Conservation (phyloP, 305 asterid genomes). For the Fraxinus velutina region DNA sequence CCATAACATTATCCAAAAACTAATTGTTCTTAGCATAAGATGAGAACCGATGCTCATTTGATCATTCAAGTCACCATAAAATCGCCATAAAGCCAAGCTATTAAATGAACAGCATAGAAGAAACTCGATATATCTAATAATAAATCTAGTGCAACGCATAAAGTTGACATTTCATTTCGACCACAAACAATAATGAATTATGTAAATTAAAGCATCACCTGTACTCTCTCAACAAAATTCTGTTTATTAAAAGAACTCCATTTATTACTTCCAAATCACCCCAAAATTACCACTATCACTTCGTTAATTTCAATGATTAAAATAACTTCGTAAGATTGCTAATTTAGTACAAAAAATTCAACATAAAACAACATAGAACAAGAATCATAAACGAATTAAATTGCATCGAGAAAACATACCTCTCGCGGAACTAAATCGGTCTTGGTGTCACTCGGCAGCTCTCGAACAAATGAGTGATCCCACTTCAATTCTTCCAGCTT, state of each 20-base stretch:
- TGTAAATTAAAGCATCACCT: not conserved
- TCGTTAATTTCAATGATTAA: not conserved
- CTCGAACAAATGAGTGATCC: conserved; percentile 90
- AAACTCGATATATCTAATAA: not conserved
- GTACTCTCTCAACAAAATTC: not conserved
- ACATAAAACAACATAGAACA: not conserved
- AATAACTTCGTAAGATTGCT: not conserved
- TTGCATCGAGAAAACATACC: conserved; percentile 36
- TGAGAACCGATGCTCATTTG: not conserved
- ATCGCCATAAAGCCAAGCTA: not conserved
- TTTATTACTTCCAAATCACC: not conserved
- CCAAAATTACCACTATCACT: not conserved
- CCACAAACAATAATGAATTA: not conserved
- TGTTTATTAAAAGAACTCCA: not conserved
- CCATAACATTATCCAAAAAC: not conserved
- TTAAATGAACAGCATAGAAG: not conserved
- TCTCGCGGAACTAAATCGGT: conserved; percentile 72
- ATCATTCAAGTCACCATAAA: not conserved
- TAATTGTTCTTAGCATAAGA: not conserved
- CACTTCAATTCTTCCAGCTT: conserved; percentile 82
- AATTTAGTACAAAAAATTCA: not conserved
- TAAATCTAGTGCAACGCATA: not conserved
- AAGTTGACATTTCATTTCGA: not conserved
- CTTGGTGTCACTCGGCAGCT: conserved; percentile 85
- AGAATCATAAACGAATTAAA: not conserved